Evolutionary conservation across 208 protist genomes (phyloP).

Genomic region (Trichomonas vaginalis): DNA sequence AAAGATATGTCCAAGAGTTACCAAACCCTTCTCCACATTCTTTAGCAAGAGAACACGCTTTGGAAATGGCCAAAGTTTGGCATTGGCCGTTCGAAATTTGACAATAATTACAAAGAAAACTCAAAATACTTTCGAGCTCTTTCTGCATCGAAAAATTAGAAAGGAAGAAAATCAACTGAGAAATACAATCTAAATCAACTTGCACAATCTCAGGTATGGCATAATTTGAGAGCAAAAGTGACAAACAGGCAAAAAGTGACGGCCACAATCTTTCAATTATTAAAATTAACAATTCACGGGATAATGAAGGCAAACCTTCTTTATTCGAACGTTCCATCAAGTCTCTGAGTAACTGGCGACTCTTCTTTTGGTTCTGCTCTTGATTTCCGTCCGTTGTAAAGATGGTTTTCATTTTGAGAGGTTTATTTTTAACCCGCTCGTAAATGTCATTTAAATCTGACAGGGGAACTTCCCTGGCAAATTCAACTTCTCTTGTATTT

Average conservation of each 20-base stretch:
- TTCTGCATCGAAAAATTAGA: background rate
- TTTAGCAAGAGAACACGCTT: background rate
- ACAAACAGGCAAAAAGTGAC: background rate
- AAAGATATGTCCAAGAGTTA: background rate
- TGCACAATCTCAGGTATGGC: background rate
- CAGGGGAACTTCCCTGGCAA: conserved; percentile 15
- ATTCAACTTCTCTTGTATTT: conserved; percentile 36
- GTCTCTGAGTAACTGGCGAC: background rate
- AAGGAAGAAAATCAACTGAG: background rate
- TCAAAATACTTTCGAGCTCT: background rate
- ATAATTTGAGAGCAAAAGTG: background rate
- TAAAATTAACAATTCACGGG: background rate
- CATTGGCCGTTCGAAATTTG: background rate
- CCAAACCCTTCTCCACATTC: background rate
- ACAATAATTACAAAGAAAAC: background rate
- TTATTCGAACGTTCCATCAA: background rate
- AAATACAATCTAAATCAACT: background rate
- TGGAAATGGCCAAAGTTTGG: background rate
- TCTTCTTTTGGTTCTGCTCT: background rate
- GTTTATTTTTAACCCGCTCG: background rate
- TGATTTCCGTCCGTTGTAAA: background rate
- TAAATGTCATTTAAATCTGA: background rate
- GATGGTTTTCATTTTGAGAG: background rate
- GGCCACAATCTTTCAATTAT: background rate
- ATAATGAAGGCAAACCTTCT: background rate